Base-by-base conservation (phyloP, 495 filamentous ascomycete genomes). In the Annulohypoxylon maeteangense region DNA sequence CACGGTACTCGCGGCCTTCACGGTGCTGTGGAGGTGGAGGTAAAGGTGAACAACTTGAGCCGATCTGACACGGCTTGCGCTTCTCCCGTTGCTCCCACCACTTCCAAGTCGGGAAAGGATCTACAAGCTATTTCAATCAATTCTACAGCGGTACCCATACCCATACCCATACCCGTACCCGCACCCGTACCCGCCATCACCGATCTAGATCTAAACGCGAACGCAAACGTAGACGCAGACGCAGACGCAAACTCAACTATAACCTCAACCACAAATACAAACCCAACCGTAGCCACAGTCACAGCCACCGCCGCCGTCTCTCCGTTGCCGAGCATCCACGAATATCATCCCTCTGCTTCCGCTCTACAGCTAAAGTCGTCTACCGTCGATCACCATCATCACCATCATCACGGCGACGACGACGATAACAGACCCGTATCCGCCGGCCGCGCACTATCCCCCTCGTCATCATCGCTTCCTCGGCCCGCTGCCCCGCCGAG, bases 401-500 rank as follows among this genome's bases (percentile, higher is more conserved):
- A 27, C 47, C 25, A 45, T 50, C 45, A 40, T 47, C 3, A 27
- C 22, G 11, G 36, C 63, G 34, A 69, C 54, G 22, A 18, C 29
- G 57, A 67, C 65, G 62, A 67, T 25, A 36, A 27, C 31, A 67
- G 55, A 38, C 59, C 68, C 42, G 8, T 44, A 45, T 51, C 65
- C 29, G 14, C 61, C 40, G 20, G 58, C n/a, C 55, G 61, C 69
- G 50, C 62, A 3, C 27, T 74, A 4, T 67, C 76, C 40, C 65
- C 74, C 8, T 68, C 65, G 16, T 68, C 76, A 14, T 69, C 77
- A 16, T 59, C 68, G 11, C 22, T 65, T 14, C 47, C 67, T 47
- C 76, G 78, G 20, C 76, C 79, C 14, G 14, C 63, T 18, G 74
- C 36, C n/a, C 74, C 75, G 22, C 76, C 72, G 32, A 69, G 82